phyloP scores from a whole-genome alignment of 2,329 filamentous ascomycete species.

The Camptophora hylomeconis region DNA sequence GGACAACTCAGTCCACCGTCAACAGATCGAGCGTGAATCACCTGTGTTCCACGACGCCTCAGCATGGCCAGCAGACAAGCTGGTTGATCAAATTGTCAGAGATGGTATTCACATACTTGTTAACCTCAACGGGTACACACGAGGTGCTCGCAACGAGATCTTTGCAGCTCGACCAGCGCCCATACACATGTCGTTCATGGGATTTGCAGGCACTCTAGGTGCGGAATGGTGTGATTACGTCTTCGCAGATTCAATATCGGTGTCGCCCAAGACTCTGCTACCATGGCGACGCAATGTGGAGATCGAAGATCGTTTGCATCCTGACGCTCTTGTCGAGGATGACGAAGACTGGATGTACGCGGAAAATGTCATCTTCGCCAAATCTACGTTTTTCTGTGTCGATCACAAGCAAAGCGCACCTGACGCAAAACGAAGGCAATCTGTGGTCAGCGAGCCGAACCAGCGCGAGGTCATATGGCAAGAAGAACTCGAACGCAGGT shows the following conservation, averaged over 20 bases:
- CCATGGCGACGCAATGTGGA: conserved; percentile 64
- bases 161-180: conserved; percentile 90
- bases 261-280: conserved; percentile 68
- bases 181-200: conserved; percentile 99
- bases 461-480: conserved; percentile 64
- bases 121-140: conserved; percentile 95
- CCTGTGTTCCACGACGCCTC: conserved; percentile 85
- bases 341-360: conserved; percentile 82
- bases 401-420: conserved; percentile 86
- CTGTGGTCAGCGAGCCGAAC: conserved; percentile 19
- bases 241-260: conserved; percentile 74
- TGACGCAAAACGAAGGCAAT: conserved; percentile 34
- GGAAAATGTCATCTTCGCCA: conserved; percentile 90
- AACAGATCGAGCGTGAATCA: conserved; percentile 85
- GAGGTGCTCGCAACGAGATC: conserved; percentile 91
- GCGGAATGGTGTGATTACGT: conserved; percentile 99
- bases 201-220: conserved; percentile 87
- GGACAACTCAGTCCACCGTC: conserved; percentile 76
- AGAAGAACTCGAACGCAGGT: conserved; percentile 67
- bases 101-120: conserved; percentile 90
- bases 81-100: conserved; percentile 73
- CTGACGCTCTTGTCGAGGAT: conserved; percentile 54
- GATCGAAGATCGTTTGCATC: conserved; percentile 52
- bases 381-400: conserved; percentile 95
- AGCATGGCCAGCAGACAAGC: conserved; percentile 67